These are phyloP conservation scores for Medicago ruthenica DNA, from an alignment of 306 rosid species.

Conservation along the genomic window DNA sequence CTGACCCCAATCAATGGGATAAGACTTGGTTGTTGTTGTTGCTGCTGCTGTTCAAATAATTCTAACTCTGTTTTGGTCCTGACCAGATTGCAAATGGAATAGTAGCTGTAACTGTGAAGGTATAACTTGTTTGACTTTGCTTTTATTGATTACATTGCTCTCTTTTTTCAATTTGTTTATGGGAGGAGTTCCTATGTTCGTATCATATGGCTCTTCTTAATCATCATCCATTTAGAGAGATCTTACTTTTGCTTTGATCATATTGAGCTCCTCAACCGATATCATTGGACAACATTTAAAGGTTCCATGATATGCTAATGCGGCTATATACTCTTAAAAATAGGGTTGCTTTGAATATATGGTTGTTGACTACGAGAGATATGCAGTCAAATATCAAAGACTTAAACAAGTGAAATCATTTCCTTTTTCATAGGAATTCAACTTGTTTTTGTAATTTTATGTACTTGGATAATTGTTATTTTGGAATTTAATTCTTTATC, in stretches of 20 bases:
- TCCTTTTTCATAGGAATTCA: conserved; percentile 31
- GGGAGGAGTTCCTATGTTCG: conserved; percentile 18
- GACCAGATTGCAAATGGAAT: conserved; percentile 81
- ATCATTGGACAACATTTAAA: conserved; percentile 19
- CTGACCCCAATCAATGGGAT: too few species aligned
- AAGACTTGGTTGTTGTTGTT: too few species aligned
- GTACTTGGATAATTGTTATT: conserved; percentile 37
- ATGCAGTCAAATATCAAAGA: conserved; percentile 9
- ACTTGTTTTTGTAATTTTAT: conserved; percentile 28
- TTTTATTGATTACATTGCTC: conserved; percentile 26
- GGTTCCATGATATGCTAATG: background rate
- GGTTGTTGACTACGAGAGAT: conserved; percentile 22
- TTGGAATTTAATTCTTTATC: conserved; percentile 41
- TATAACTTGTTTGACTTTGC: conserved; percentile 45
- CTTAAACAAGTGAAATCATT: conserved; percentile 32
- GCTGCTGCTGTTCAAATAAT: conserved; percentile 5
- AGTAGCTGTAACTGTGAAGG: conserved; percentile 90
- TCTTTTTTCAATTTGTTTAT: conserved; percentile 24
- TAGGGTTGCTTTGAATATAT: conserved; percentile 35
- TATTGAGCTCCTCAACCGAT: conserved; percentile 21
- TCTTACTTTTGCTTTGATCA: conserved; percentile 26
- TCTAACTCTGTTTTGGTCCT: conserved; percentile 43
- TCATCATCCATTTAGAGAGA: conserved; percentile 15
- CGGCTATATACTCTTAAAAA: conserved; percentile 29
- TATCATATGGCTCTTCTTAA: conserved; percentile 28